Evolutionary conservation across 2,329 filamentous ascomycete genomes (phyloP), one percentile per base, ranked within the genome.

Genomic region (Tolypocladium ophioglossoides): DNA sequence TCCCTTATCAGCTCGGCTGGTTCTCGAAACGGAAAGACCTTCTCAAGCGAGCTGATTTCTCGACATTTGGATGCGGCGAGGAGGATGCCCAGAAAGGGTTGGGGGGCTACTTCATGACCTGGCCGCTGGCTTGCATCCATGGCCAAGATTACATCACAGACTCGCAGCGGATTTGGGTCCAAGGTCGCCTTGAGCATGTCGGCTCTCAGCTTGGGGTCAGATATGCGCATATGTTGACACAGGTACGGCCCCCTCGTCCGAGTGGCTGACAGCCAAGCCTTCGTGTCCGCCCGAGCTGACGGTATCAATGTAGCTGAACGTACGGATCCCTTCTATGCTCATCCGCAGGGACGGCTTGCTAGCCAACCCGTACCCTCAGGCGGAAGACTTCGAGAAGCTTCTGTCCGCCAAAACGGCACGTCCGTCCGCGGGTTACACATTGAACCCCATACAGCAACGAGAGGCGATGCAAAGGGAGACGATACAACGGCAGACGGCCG

Each of bases 1-100:
- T 84, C n/a, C 82, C 82, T 0, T 85, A 78, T 58, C 76, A 81
- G 62, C 72, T 85, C 2, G 81, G 81, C 41, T 84, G 80, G 79
- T 78, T 79, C 54, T 67, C 75, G 16, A 74, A 72, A 53, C 68
- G 71, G 55, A 70, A 66, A 48, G 69, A 77, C 38, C 63, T 76
- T 16, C 65, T 73, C 12, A 64, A 70, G 44, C 65, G 65, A 20
- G 65, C 68, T 41, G 72, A 72, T 41, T 62, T 78, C 27, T 71
- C 72, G 2, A 68, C 70, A 2, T 81, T 79, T 60, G 73, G 69
- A 1, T 78, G 74, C 58, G 78, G 77, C 22, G 69, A 78, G 22
- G 76, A 80, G 40, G 69, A 75, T 47, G 68, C 67, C 2, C 71
- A 72, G 18, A 83, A 82, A 64, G 77, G 76, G 2, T 66, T 84